Conservation (phyloP, 2,329 filamentous ascomycete genomes). For the Colletotrichum tropicicola region DNA sequence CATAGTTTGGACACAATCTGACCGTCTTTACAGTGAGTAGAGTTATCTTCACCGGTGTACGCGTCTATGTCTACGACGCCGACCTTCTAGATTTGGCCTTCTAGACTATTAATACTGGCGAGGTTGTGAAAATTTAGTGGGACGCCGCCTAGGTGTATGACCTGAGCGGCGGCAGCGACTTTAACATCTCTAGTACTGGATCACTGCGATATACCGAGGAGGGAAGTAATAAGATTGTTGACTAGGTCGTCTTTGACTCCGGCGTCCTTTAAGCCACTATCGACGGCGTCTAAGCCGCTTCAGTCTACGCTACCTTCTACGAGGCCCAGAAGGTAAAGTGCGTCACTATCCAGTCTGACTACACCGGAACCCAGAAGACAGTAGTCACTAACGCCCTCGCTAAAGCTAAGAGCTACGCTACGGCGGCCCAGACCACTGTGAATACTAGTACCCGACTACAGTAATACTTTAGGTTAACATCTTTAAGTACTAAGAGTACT, state of each 20-base stretch:
- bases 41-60: conserved; percentile 58
- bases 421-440: conserved; percentile 53
- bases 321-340: conserved; percentile 57
- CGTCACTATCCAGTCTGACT: conserved; percentile 11
- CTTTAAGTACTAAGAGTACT: conserved; percentile 44
- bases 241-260: conserved; percentile 59
- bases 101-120: conserved; percentile 49
- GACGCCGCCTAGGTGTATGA: conserved; percentile 61
- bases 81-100: conserved; percentile 55
- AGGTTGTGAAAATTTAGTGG: conserved; percentile 57
- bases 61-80: conserved; percentile 51
- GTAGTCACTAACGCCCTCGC: conserved; percentile 55
- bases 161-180: conserved; percentile 53
- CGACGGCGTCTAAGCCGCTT: conserved; percentile 59
- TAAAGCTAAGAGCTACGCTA: conserved; percentile 60
- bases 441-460: conserved; percentile 49
- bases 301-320: conserved; percentile 53
- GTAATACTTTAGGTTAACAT: conserved; percentile 67
- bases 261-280: conserved; percentile 65
- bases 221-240: conserved; percentile 57
- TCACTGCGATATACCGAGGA: conserved; percentile 59
- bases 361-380: conserved; percentile 5
- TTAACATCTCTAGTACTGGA: conserved; percentile 61
- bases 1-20: neutral
- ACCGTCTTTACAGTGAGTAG: conserved; percentile 40